A percentile compares a stretch with the other conserved stretches of the same genome.
phyloP scores from a whole-genome alignment of 2,329 filamentous ascomycete species.

The Bipolaris gigantea region DNA sequence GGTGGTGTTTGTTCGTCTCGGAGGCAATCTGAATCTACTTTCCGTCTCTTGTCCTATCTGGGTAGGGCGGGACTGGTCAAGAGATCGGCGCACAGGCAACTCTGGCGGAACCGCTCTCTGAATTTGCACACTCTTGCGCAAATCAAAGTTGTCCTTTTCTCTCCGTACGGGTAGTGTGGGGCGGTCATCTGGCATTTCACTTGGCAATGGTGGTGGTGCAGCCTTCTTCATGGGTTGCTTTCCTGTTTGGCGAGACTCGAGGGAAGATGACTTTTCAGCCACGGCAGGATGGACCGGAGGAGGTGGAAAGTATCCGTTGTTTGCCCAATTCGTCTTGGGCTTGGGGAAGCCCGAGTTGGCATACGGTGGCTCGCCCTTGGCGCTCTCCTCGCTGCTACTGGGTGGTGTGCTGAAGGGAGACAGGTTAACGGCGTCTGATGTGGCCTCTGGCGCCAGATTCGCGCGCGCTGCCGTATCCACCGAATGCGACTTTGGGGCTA shows the following conservation, averaged over 20 bases:
- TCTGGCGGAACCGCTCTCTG: constrained; percentile 37
- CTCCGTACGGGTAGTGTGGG: constrained; percentile 54
- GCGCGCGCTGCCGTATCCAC: constrained; percentile 26
- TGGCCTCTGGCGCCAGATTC: constrained; percentile 47
- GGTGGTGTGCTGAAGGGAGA: constrained; percentile 90
- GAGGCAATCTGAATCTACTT: constrained; percentile 38
- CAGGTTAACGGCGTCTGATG: constrained; percentile 50
- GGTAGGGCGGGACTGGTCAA: constrained; percentile 39
- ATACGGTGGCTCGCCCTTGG: constrained; percentile 34
- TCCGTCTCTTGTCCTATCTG: constrained; percentile 29
- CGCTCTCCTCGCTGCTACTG: constrained; percentile 68
- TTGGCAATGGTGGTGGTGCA: constrained; percentile 18
- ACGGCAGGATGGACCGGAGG: constrained; percentile 36
- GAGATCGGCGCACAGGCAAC: constrained; percentile 41
- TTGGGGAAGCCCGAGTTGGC: constrained; percentile 30
- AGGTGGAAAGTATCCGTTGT: constrained; percentile 40
- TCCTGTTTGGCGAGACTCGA: constrained; percentile 25
- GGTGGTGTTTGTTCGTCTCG: constrained; percentile 40
- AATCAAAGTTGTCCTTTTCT: constrained; percentile 38
- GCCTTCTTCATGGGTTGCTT: constrained; percentile 24
- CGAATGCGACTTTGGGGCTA: constrained; percentile 53
- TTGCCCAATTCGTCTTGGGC: constrained; percentile 23
- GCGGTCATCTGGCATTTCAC: constrained; percentile 48
- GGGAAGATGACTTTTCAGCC: constrained; percentile 27
- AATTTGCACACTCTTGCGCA: constrained; percentile 41